A percentile compares a stretch with the other conserved stretches of the same genome.
Conservation (phyloP, 176 grass and related monocot species). For the Eremochloa ophiuroides region DNA sequence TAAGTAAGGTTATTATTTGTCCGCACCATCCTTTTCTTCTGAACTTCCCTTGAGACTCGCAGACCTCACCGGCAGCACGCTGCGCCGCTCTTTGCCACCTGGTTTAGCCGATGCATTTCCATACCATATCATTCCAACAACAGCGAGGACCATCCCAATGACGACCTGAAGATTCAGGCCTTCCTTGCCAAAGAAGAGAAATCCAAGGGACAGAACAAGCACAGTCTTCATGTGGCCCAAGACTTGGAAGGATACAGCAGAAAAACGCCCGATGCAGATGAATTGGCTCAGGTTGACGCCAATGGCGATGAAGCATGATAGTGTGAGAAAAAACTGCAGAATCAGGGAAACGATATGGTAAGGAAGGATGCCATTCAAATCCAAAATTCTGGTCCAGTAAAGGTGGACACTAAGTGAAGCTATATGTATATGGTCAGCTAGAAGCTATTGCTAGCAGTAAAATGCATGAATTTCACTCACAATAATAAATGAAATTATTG, state of each 20-base stretch:
- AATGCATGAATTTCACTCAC: background rate
- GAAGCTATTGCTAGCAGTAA: background rate
- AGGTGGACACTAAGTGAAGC: background rate
- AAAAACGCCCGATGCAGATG: constrained; percentile 93
- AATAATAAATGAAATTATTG: background rate
- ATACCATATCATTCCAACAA: constrained; percentile 90
- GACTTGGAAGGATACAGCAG: constrained; percentile 89
- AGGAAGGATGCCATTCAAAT: background rate
- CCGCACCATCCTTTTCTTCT: constrained; percentile 27
- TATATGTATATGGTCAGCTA: background rate
- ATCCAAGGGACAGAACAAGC: constrained; percentile 76
- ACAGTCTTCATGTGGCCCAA: constrained; percentile 97
- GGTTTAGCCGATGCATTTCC: constrained; percentile 78
- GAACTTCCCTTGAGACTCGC: constrained; percentile 8
- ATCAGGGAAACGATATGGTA: background rate
- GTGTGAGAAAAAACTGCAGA: constrained; percentile 59
- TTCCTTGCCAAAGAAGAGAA: constrained; percentile 88
- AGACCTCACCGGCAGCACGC: constrained; percentile 30
- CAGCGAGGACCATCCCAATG: constrained; percentile 77
- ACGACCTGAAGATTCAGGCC: constrained; percentile 75
- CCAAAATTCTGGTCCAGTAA: background rate
- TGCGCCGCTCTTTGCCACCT: constrained; percentile 68
- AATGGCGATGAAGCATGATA: constrained; percentile 81
- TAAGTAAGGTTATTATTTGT: constrained; percentile 20
- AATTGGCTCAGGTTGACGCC: constrained; percentile 91